Evolutionary conservation across 176 grass and related monocot genomes (phyloP).

Genomic region (Aegilops tauschii): DNA sequence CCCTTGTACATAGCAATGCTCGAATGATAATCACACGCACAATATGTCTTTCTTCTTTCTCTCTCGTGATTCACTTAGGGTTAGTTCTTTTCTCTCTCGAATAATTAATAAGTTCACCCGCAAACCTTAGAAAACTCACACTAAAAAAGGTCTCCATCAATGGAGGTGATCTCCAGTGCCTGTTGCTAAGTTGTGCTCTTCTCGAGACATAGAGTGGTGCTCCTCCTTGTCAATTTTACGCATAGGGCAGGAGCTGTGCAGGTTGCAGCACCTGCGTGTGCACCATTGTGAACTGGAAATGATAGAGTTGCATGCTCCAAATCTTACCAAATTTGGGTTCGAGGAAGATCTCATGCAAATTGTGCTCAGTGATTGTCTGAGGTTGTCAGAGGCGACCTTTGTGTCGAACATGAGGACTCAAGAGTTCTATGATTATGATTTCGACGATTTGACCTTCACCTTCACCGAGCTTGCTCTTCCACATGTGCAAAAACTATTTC

Average conservation of each 20-base stretch:
- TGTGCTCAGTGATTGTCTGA: not conserved
- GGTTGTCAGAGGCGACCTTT: not conserved
- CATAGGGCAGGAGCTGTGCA: not conserved
- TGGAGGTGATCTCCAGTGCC: not conserved
- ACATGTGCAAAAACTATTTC: slow-evolving; percentile 1
- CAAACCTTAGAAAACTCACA: not conserved
- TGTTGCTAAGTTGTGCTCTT: not conserved
- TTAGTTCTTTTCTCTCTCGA: too few relatives aligned
- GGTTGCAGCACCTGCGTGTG: not conserved
- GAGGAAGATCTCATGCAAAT: not conserved
- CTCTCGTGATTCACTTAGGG: too few relatives aligned
- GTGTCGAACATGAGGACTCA: not conserved
- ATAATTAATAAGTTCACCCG: too few relatives aligned
- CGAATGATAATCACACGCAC: too few relatives aligned
- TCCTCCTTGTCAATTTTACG: not conserved
- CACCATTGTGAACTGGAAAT: not conserved
- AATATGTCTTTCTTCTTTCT: too few relatives aligned
- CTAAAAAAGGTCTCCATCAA: not conserved
- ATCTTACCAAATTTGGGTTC: not conserved
- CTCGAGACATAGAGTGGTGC: not conserved
- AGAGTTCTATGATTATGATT: not conserved
- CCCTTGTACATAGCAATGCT: too few relatives aligned
- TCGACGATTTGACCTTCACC: not conserved
- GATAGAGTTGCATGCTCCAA: not conserved
- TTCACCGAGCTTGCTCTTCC: not conserved